Conservation (phyloP, 2,329 filamentous ascomycete genomes). For the Cercospora citrullina region DNA sequence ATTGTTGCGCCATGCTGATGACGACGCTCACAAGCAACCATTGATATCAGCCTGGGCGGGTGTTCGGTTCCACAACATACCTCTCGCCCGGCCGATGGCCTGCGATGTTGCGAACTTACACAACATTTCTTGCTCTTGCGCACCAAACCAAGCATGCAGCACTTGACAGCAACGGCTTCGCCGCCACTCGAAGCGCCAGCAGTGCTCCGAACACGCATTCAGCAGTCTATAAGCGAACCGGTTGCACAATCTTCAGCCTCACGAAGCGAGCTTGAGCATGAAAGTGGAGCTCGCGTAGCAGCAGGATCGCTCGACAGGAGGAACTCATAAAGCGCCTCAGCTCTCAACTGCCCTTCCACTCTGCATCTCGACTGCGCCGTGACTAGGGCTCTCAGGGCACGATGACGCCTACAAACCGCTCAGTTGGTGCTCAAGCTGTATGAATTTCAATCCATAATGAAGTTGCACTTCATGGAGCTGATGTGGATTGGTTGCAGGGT, state of each 20-base stretch:
- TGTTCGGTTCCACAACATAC: background rate
- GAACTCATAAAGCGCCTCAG: background rate
- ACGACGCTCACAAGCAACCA: background rate
- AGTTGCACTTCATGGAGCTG: background rate
- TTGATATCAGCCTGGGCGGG: background rate
- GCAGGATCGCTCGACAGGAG: background rate
- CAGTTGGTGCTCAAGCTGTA: background rate
- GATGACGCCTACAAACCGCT: background rate
- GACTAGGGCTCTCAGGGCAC: background rate
- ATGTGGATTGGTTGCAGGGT: background rate
- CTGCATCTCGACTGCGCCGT: background rate
- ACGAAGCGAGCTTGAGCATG: background rate
- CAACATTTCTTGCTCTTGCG: background rate
- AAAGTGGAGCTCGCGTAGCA: background rate
- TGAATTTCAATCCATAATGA: background rate
- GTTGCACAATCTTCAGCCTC: background rate
- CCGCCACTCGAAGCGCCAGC: background rate
- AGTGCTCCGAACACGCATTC: background rate
- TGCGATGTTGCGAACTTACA: background rate
- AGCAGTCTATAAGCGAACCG: background rate
- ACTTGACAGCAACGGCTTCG: background rate
- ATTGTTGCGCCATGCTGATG: background rate
- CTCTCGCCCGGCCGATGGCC: background rate
- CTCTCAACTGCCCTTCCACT: background rate
- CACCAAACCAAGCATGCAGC: background rate